These are phyloP conservation scores for Osmozyma mogii DNA, from an alignment of 805 yeast genomes.

Conservation along the genomic window DNA sequence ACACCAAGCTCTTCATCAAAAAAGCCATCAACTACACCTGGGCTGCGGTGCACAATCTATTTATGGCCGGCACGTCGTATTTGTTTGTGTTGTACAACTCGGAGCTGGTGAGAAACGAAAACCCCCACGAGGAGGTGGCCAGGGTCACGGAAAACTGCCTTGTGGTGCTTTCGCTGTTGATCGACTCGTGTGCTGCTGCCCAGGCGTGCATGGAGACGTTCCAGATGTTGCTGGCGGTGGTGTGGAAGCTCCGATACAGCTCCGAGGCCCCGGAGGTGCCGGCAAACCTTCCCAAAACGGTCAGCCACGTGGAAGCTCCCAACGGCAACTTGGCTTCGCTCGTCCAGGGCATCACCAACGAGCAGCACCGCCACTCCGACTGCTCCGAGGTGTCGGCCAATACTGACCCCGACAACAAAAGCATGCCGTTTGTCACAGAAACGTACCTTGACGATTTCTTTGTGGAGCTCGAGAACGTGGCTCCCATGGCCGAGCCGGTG, in stretches of 20 bases:
- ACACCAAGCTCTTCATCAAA: conserved; percentile 47
- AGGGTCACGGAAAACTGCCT: conserved; percentile 48
- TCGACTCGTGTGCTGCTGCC: conserved; percentile 75
- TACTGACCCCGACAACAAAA: no score
- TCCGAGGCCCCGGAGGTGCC: conserved; percentile 12
- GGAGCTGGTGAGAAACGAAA: conserved; percentile 39
- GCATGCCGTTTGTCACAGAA: conserved; percentile 3
- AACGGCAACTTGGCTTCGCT: conserved; percentile 32
- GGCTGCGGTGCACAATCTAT: conserved; percentile 86
- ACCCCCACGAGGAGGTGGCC: conserved; percentile 36
- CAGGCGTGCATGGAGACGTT: conserved; percentile 61
- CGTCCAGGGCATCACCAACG: conserved; percentile 20
- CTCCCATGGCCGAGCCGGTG: not conserved
- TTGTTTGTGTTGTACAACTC: conserved; percentile 71
- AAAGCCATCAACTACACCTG: conserved; percentile 75
- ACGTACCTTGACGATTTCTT: conserved; percentile 38
- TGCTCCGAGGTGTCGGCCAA: no score
- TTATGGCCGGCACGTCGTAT: conserved; percentile 84
- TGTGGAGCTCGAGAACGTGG: conserved; percentile 34
- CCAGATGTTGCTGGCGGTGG: conserved; percentile 65
- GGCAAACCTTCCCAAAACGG: conserved; percentile 4
- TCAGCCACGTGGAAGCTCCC: conserved; percentile 12
- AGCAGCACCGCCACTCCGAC: not conserved
- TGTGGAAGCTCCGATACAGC: conserved; percentile 49
- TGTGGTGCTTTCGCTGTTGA: conserved; percentile 50